Conservation (phyloP, 331 rosid species). For the Malus hybrid region DNA sequence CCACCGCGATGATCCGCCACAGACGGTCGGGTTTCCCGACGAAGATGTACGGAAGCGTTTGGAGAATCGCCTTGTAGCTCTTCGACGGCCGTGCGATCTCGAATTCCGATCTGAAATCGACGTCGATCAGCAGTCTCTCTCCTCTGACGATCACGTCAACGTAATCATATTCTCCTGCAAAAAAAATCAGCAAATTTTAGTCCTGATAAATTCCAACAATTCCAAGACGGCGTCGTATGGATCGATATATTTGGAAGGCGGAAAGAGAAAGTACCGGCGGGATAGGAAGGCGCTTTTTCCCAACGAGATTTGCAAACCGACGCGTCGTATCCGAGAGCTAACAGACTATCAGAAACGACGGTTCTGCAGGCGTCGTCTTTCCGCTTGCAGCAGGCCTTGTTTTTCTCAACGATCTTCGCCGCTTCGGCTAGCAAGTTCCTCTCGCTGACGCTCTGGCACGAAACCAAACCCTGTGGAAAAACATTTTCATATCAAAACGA, state of each 20-base stretch:
- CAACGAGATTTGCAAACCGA: constrained; percentile 83
- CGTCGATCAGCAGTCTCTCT: constrained; percentile 59
- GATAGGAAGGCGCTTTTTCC: constrained; percentile 60
- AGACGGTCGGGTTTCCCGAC: constrained; percentile 67
- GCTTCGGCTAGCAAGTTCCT: constrained; percentile 71
- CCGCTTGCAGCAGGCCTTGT: constrained; percentile 53
- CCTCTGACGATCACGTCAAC: constrained; percentile 52
- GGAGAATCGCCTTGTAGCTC: constrained; percentile 52
- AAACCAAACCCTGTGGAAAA: constrained; percentile 42
- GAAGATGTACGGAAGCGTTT: constrained; percentile 59
- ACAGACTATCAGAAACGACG: constrained; percentile 35
- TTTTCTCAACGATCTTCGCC: constrained; percentile 65
- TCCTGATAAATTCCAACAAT: not conserved
- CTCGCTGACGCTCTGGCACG: constrained; percentile 45
- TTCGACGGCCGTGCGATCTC: constrained; percentile 84
- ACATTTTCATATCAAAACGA: not conserved
- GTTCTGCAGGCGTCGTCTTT: constrained; percentile 52
- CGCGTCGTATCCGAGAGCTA: constrained; percentile 76
- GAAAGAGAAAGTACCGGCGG: constrained; percentile 44
- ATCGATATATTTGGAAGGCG: not conserved
- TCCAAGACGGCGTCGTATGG: not conserved
- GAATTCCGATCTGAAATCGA: constrained; percentile 82
- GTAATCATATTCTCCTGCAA: constrained; percentile 78
- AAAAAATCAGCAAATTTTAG: not conserved
- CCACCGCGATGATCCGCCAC: constrained; percentile 48